phyloP scores from a whole-genome alignment of 2,329 filamentous ascomycete genomes.

The Fusarium decemcellulare region DNA sequence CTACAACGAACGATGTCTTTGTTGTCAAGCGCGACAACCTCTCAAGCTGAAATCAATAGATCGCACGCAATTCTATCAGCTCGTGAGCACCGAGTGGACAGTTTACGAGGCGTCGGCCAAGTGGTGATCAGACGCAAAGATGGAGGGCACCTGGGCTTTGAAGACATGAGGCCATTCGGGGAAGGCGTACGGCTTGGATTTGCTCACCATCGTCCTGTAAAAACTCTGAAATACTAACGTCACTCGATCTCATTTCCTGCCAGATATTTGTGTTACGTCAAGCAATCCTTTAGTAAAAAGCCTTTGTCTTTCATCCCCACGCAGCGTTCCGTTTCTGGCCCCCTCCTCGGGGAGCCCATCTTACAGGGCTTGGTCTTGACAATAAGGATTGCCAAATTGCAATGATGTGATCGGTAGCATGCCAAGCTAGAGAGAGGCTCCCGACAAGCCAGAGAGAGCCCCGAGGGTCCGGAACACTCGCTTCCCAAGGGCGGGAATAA shows the following conservation, averaged over 20 bases:
- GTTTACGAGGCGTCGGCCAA: conserved; percentile 9
- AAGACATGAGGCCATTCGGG: neutral
- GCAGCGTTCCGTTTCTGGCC: neutral
- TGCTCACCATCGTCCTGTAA: conserved; percentile 6
- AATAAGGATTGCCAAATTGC: neutral
- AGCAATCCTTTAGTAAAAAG: neutral
- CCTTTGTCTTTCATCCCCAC: neutral
- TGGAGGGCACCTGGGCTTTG: neutral
- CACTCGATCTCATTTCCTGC: conserved; percentile 3
- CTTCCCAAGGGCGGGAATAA: conserved; percentile 4
- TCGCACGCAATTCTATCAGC: conserved; percentile 27
- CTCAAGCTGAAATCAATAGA: conserved; percentile 12
- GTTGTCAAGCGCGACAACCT: conserved; percentile 2
- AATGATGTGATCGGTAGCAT: conserved; percentile 21
- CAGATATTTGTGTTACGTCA: neutral
- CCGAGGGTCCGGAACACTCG: conserved; percentile 22
- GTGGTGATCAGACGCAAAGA: conserved; percentile 3
- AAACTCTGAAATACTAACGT: conserved; percentile 10
- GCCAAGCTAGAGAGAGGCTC: neutral
- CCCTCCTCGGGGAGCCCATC: conserved; percentile 25
- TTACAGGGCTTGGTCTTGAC: conserved; percentile 2
- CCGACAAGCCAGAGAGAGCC: neutral
- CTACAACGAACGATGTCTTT: neutral
- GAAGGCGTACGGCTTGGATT: neutral
- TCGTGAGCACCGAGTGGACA: conserved; percentile 9